Conservation (phyloP, 108 stramenopile genomes). For the Nitzschia sp. region DNA sequence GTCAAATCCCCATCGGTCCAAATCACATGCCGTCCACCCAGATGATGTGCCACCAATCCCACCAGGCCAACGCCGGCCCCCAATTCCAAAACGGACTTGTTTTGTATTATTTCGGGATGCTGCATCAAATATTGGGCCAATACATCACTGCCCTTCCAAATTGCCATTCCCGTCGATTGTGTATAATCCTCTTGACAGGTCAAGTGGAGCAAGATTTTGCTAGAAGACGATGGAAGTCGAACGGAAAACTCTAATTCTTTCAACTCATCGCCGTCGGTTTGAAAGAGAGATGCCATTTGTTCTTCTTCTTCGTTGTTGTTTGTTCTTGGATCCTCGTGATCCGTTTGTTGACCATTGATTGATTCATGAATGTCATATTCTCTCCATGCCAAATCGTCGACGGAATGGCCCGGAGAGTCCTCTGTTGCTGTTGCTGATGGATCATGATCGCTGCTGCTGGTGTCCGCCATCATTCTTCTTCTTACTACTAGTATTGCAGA, state of each 20-base stretch:
- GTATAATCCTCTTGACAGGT: slow-evolving; percentile 15
- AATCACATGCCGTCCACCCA: slow-evolving; percentile 39
- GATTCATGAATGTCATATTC: slow-evolving; percentile 35
- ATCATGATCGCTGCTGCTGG: no score
- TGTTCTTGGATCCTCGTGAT: background rate
- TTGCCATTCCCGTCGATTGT: slow-evolving; percentile 50
- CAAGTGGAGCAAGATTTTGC: slow-evolving; percentile 4
- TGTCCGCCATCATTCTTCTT: no score
- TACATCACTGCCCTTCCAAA: slow-evolving; percentile 51
- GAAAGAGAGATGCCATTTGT: slow-evolving; percentile 9
- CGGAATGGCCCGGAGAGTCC: no score
- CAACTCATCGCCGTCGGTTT: background rate
- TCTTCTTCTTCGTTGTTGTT: slow-evolving; percentile 25
- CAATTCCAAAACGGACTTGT: slow-evolving; percentile 47
- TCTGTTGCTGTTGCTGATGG: no score
- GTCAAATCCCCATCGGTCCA: slow-evolving; percentile 62
- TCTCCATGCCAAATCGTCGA: slow-evolving; percentile 27
- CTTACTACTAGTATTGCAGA: no score
- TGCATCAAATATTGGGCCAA: slow-evolving; percentile 37
- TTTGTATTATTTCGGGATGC: slow-evolving; percentile 27
- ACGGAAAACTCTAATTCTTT: background rate
- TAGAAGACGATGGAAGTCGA: no score
- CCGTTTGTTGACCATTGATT: background rate
- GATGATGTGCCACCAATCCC: slow-evolving; percentile 48
- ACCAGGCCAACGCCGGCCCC: slow-evolving; percentile 61